Evolutionary conservation across 2,329 filamentous ascomycete genomes (phyloP).

Genomic region (Xylaria multiplex): DNA sequence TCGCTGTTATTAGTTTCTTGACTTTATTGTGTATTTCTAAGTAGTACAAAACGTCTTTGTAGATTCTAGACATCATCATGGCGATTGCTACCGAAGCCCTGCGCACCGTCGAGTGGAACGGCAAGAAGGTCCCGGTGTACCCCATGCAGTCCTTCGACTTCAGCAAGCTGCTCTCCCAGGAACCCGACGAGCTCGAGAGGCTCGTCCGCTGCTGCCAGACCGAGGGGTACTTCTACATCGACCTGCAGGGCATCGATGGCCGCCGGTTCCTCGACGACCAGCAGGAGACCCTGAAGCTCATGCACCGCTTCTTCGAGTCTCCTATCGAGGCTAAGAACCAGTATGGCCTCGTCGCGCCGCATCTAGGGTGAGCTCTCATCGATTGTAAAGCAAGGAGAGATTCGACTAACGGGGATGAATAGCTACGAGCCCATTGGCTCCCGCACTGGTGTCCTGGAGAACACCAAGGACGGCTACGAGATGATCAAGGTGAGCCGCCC

Average conservation of each 20-base stretch:
- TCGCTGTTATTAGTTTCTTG: slow-evolving; percentile 1
- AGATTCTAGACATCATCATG: slow-evolving; percentile 42
- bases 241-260: slow-evolving; percentile 63
- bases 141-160: slow-evolving; percentile 64
- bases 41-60: slow-evolving; percentile 13
- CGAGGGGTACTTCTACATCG: slow-evolving; percentile 66
- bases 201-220: slow-evolving; percentile 60
- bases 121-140: slow-evolving; percentile 61
- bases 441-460: slow-evolving; percentile 58
- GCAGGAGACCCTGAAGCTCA: slow-evolving; percentile 62
- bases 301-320: slow-evolving; percentile 65
- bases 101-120: slow-evolving; percentile 60
- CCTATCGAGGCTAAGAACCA: slow-evolving; percentile 66
- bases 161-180: slow-evolving; percentile 62
- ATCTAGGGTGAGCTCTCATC: slow-evolving; percentile 57
- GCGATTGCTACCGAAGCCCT: slow-evolving; percentile 53
- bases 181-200: slow-evolving; percentile 63
- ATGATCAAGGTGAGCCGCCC: slow-evolving; percentile 57
- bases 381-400: not conserved
- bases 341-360: slow-evolving; percentile 63
- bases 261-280: slow-evolving; percentile 63
- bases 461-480: slow-evolving; percentile 63
- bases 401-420: slow-evolving; percentile 19
- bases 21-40: slow-evolving; percentile 16
- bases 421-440: slow-evolving; percentile 62